Conservation (phyloP, 768 basidiomycete genomes). For the Wakefieldia striispora region DNA sequence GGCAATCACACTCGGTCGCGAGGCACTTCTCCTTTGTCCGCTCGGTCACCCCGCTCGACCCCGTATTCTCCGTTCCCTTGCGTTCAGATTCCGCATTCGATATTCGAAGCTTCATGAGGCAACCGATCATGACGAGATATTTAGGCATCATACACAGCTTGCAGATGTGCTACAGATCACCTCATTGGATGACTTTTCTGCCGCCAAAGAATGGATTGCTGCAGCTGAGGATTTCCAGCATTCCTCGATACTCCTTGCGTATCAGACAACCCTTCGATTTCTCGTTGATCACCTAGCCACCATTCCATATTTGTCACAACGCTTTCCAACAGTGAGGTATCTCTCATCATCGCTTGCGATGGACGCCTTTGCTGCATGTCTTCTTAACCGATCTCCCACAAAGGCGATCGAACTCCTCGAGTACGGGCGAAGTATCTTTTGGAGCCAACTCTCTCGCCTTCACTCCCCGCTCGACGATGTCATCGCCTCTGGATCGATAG, state of each 20-base stretch:
- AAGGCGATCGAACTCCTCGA: conserved; percentile 30
- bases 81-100: too few relatives aligned
- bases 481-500: background rate
- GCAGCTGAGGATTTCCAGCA: background rate
- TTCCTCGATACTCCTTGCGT: conserved; percentile 2
- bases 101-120: too few relatives aligned
- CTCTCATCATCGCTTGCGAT: conserved; percentile 4
- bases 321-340: background rate
- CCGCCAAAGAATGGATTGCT: background rate
- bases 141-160: background rate
- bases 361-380: conserved; percentile 14
- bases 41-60: too few relatives aligned
- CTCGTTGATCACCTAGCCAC: conserved; percentile 3
- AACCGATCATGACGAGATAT: too few relatives aligned
- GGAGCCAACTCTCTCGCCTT: background rate
- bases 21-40: too few relatives aligned
- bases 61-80: too few relatives aligned
- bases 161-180: background rate
- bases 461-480: background rate
- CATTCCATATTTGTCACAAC: background rate
- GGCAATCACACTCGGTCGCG: too few relatives aligned
- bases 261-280: background rate
- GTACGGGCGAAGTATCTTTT: conserved; percentile 17
- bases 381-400: conserved; percentile 6
- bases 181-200: background rate